Percentiles rank a stretch among this genome's conserved stretches.
Evolutionary conservation across 805 yeast genomes (phyloP).

Genomic region (Clavispora carvajalis): DNA sequence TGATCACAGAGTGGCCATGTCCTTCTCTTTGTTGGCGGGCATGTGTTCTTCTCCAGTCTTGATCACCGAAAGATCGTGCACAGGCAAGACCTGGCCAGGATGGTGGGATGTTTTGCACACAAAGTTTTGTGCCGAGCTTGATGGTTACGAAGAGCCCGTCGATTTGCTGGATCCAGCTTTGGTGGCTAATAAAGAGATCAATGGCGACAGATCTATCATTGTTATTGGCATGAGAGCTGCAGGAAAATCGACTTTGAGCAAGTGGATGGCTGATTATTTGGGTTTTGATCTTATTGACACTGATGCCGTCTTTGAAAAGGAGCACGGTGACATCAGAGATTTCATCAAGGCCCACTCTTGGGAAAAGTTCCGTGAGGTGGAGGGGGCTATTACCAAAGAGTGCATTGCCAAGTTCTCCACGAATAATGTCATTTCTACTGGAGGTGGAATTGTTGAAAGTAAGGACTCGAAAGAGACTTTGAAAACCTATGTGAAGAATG

Average conservation of each 20-base stretch:
- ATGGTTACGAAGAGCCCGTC: conserved; percentile 57
- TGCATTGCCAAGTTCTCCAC: conserved; percentile 34
- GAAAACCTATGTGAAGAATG: conserved; percentile 45
- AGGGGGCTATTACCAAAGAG: conserved; percentile 51
- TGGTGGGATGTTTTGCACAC: conserved; percentile 96
- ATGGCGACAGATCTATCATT: conserved; percentile 55
- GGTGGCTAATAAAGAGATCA: conserved; percentile 19
- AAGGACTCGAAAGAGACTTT: conserved; percentile 60
- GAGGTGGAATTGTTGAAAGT: conserved; percentile 93
- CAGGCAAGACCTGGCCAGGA: conserved; percentile 99
- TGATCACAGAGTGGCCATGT: conserved; percentile 98
- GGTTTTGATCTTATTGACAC: conserved; percentile 71
- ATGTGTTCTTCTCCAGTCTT: conserved; percentile 57
- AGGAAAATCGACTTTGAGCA: conserved; percentile 84
- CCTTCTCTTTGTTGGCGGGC: conserved; percentile 84
- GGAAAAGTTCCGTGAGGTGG: conserved; percentile 78
- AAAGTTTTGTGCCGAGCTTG: conserved; percentile 55
- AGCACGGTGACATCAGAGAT: conserved; percentile 50
- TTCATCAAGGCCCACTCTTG: conserved; percentile 68
- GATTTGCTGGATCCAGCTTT: conserved; percentile 14
- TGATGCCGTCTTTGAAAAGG: conserved; percentile 65
- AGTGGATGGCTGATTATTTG: conserved; percentile 66
- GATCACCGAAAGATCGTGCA: conserved; percentile 83
- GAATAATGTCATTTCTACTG: conserved; percentile 79
- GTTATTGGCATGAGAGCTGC: conserved; percentile 98